These are phyloP conservation scores for Daldinia sp. DNA, from an alignment of 2,329 filamentous ascomycete species.

Conservation along the genomic window DNA sequence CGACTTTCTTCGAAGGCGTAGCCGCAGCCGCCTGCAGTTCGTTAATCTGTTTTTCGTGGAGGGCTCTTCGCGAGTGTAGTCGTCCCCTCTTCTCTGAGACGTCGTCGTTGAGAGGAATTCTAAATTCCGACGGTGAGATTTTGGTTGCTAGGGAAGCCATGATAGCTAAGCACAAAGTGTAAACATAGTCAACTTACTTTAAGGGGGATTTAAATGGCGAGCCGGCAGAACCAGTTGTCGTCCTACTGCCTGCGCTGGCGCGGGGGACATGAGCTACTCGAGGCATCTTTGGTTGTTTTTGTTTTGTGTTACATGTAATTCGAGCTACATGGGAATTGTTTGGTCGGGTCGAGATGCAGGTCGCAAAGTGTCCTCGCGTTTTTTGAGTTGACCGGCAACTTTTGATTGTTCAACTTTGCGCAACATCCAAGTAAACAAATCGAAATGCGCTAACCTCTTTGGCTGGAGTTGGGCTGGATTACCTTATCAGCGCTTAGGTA, in stretches of 20 bases:
- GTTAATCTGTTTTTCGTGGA: slow-evolving; percentile 91
- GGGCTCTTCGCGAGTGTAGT: slow-evolving; percentile 85
- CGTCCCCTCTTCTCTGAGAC: slow-evolving; percentile 89
- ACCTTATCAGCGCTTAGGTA: neutral
- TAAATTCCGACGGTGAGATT: slow-evolving; percentile 54
- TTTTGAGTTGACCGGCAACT: slow-evolving; percentile 23
- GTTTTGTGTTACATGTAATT: slow-evolving; percentile 40
- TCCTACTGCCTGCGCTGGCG: slow-evolving; percentile 60
- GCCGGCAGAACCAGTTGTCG: slow-evolving; percentile 60
- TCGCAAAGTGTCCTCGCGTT: slow-evolving; percentile 38
- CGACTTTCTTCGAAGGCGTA: slow-evolving; percentile 71
- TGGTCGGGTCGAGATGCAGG: slow-evolving; percentile 31
- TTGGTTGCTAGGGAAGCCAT: slow-evolving; percentile 30
- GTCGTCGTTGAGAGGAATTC: slow-evolving; percentile 97
- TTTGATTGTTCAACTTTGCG: slow-evolving; percentile 22
- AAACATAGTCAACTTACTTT: slow-evolving; percentile 60
- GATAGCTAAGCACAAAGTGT: slow-evolving; percentile 14
- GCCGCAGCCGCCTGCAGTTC: slow-evolving; percentile 84
- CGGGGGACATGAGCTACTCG: slow-evolving; percentile 69
- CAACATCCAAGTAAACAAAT: slow-evolving; percentile 41
- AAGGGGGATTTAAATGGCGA: slow-evolving; percentile 70
- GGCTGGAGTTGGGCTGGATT: slow-evolving; percentile 9
- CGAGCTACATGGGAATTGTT: slow-evolving; percentile 8
- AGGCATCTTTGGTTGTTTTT: slow-evolving; percentile 61
- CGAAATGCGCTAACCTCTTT: slow-evolving; percentile 30